A percentile compares a stretch with the other conserved stretches of the same genome.
phyloP scores from a whole-genome alignment of 1,139 yeast genomes.

The Suhomyces yuchorum region DNA sequence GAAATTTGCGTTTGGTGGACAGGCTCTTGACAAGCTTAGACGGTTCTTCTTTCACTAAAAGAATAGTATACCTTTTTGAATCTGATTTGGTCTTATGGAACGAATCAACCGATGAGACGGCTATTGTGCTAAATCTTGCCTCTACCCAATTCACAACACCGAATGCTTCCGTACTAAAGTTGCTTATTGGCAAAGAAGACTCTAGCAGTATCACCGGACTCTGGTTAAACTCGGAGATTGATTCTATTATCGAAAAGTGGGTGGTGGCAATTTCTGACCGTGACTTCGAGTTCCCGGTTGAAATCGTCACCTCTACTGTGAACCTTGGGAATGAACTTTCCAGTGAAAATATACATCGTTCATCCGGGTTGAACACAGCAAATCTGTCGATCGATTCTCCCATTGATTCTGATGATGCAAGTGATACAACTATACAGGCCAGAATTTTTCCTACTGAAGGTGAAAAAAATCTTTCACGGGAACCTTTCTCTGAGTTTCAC shows the following conservation, averaged over 20 bases:
- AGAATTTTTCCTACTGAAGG: not conserved
- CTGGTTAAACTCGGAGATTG: conserved; percentile 26
- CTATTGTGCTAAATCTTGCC: conserved; percentile 8
- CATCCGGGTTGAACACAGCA: not conserved
- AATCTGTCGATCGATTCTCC: not conserved
- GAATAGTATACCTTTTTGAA: conserved; percentile 37
- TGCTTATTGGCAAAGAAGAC: conserved; percentile 6
- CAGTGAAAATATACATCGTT: not conserved
- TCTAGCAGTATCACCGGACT: conserved; percentile 5
- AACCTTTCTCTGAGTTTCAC: not conserved
- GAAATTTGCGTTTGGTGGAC: conserved; percentile 43
- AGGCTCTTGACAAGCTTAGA: conserved; percentile 26
- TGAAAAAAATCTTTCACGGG: not conserved
- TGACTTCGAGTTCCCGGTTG: conserved; percentile 35
- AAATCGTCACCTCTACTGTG: conserved; percentile 42
- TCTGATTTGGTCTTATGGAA: conserved; percentile 33
- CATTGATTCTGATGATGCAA: conserved; percentile 5
- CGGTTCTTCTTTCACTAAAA: conserved; percentile 13
- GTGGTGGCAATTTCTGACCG: conserved; percentile 44
- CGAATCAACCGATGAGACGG: conserved; percentile 2
- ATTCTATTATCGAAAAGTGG: conserved; percentile 47
- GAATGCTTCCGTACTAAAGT: conserved; percentile 22
- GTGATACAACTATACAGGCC: conserved; percentile 10
- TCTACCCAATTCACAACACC: conserved; percentile 19
- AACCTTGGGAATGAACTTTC: conserved; percentile 10